Evolutionary conservation across 2,329 filamentous ascomycete genomes (phyloP).

Genomic region (Chaetomium strumarium): DNA sequence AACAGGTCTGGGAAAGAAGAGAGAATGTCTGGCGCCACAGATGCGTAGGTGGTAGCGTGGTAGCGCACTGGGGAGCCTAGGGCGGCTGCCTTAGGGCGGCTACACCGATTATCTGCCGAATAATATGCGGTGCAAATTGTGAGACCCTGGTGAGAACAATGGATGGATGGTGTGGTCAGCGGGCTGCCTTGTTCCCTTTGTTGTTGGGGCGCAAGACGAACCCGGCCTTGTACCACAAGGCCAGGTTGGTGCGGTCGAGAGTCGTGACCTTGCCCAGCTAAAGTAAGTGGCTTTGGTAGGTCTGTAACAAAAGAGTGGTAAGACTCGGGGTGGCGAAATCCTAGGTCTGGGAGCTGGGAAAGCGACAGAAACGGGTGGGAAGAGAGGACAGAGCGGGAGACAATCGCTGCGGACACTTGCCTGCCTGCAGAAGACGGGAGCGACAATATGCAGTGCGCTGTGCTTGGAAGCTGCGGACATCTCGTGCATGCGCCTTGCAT

Average conservation of each 20-base stretch:
- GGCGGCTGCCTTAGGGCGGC: constrained; percentile 7
- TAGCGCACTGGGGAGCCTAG: too few species aligned
- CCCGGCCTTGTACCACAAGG: not conserved
- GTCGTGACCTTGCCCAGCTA: not conserved
- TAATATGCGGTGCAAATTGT: constrained; percentile 6
- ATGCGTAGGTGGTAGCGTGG: not conserved
- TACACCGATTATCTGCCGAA: constrained; percentile 12
- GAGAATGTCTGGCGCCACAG: not conserved
- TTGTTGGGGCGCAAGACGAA: not conserved
- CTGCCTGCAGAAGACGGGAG: too few species aligned
- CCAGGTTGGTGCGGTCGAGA: not conserved
- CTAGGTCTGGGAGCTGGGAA: too few species aligned
- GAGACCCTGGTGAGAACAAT: not conserved
- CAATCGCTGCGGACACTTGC: too few species aligned
- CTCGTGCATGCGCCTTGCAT: constrained; percentile 1
- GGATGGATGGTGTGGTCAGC: constrained; percentile 3
- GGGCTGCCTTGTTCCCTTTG: not conserved
- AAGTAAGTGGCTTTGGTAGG: too few species aligned
- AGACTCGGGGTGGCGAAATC: too few species aligned
- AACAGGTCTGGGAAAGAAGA: not conserved
- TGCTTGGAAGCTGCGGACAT: not conserved
- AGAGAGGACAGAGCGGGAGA: too few species aligned
- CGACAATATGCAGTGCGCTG: not conserved
- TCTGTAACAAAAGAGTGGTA: too few species aligned
- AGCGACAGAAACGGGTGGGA: too few species aligned